Evolutionary conservation across 2,329 filamentous ascomycete species (phyloP).

Genomic region (Malbranchea cinnamomea): DNA sequence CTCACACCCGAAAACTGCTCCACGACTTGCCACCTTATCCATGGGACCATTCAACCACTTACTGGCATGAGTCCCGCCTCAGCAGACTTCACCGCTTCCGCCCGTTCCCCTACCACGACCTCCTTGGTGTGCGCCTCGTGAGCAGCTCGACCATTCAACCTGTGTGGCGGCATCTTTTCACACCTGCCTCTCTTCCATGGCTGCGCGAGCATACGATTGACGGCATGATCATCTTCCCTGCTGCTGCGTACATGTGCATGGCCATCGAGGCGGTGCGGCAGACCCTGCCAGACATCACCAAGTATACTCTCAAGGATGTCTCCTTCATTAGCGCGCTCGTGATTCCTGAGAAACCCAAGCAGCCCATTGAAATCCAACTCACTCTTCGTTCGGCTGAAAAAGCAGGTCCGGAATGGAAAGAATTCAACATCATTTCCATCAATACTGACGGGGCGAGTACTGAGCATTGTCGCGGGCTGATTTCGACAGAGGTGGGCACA

Average conservation of each 20-base stretch:
- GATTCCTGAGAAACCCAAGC: too few species aligned
- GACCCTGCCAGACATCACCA: slow-evolving; percentile 4
- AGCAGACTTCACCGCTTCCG: slow-evolving; percentile 1
- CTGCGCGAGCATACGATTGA: slow-evolving; percentile 28
- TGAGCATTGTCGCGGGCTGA: too few species aligned
- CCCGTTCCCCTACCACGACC: slow-evolving; percentile 3
- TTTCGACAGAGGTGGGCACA: too few species aligned
- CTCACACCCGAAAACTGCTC: slow-evolving; percentile 11
- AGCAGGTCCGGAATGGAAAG: too few species aligned
- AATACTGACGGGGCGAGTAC: too few species aligned
- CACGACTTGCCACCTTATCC: slow-evolving; percentile 10
- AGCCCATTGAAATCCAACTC: too few species aligned
- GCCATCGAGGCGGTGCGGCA: slow-evolving; percentile 9
- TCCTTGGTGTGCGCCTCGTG: slow-evolving; percentile 11
- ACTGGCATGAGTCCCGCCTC: slow-evolving; percentile 9
- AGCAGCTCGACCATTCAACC: slow-evolving; percentile 18
- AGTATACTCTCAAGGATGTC: slow-evolving; percentile 10
- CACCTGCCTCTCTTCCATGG: slow-evolving; percentile 22
- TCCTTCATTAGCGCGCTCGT: slow-evolving; percentile 8
- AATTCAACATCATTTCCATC: too few species aligned
- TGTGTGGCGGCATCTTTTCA: slow-evolving; percentile 27
- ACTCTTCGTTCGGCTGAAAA: too few species aligned
- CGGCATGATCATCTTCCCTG: slow-evolving; percentile 14
- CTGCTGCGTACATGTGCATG: slow-evolving; percentile 6
- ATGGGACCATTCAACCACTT: slow-evolving; percentile 9